Conservation (phyloP, 2,329 filamentous ascomycete species). For the Cercospora citrullina region DNA sequence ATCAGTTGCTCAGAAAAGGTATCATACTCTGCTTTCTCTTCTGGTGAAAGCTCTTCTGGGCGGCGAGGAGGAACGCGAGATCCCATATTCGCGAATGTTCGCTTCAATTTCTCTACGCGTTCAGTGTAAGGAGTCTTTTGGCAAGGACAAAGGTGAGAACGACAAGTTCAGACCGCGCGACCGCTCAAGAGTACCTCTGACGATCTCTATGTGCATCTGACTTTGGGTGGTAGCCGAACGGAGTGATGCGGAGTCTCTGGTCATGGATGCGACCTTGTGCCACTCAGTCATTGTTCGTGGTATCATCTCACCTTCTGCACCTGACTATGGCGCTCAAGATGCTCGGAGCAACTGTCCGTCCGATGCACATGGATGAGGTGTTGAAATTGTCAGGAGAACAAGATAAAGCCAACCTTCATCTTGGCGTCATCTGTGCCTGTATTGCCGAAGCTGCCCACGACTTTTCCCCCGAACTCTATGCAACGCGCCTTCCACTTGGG, state of each 20-base stretch:
- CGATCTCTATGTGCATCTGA: neutral
- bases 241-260: neutral
- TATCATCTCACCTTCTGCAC: neutral
- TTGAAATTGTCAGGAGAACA: neutral
- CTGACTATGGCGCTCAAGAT: neutral
- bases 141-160: neutral
- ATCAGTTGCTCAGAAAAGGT: slow-evolving; percentile 12
- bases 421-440: neutral
- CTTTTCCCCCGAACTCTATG: neutral
- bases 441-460: neutral
- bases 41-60: slow-evolving; percentile 13
- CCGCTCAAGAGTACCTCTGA: neutral
- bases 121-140: neutral
- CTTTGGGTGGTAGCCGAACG: neutral
- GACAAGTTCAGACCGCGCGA: neutral
- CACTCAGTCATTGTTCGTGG: neutral
- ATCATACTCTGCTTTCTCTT: slow-evolving; percentile 17
- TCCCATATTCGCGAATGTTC: slow-evolving; percentile 4
- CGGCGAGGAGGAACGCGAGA: slow-evolving; percentile 14
- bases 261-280: no score
- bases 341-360: neutral
- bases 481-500: neutral
- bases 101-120: neutral
- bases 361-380: neutral
- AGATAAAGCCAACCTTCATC: neutral